Evolutionary conservation across 2,329 filamentous ascomycete genomes (phyloP).

Genomic region (Claviceps pazoutovae): DNA sequence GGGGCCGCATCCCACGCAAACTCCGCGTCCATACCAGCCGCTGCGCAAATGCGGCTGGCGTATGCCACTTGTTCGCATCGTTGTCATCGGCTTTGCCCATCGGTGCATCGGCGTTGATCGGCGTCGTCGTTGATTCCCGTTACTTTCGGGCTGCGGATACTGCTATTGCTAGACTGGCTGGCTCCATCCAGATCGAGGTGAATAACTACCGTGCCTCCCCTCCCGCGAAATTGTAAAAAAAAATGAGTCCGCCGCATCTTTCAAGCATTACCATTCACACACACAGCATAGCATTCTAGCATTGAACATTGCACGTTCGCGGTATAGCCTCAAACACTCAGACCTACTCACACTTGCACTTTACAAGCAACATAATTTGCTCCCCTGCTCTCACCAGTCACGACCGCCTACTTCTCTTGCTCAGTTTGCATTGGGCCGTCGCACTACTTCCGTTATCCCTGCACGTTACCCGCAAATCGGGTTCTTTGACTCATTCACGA

Average conservation of each 20-base stretch:
- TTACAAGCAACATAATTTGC: neutral
- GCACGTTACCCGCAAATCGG: neutral
- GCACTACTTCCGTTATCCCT: neutral
- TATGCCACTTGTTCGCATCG: no score
- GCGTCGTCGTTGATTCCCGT: slow-evolving; percentile 7
- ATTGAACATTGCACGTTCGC: no score
- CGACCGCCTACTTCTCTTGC: no score
- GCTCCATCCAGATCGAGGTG: slow-evolving; percentile 7
- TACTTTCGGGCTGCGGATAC: neutral
- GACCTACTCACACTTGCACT: neutral
- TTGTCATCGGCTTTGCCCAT: slow-evolving; percentile 8
- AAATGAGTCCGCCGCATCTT: no score
- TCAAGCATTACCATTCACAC: no score
- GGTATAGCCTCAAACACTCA: neutral
- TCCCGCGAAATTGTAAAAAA: neutral
- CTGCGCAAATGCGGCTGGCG: no score
- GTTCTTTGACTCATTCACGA: slow-evolving; percentile 9
- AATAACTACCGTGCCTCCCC: slow-evolving; percentile 5
- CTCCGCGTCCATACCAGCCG: slow-evolving; percentile 11
- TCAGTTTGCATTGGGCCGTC: no score
- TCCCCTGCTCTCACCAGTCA: no score
- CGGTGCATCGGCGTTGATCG: slow-evolving; percentile 7
- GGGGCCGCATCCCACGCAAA: slow-evolving; percentile 19
- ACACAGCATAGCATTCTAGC: no score
- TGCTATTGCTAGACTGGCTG: neutral